These are phyloP conservation scores for Pyricularia pennisetigena DNA, from an alignment of 2,329 filamentous ascomycete genomes.

Conservation along the genomic window DNA sequence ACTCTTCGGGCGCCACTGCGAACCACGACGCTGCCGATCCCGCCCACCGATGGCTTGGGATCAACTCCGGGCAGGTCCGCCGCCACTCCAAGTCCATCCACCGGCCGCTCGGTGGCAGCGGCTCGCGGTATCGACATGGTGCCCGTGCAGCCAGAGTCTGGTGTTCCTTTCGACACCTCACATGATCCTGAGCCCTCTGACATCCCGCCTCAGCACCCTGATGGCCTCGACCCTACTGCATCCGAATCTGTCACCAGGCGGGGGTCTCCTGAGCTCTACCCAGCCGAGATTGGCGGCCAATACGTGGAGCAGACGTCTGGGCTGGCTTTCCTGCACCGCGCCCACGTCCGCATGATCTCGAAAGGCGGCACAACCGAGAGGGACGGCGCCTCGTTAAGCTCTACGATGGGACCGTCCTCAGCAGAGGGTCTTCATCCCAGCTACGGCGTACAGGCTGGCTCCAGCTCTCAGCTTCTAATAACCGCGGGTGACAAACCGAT, in stretches of 20 bases:
- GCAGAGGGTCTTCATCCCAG: not conserved
- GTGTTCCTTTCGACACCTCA: not conserved
- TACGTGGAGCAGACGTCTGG: constrained; percentile 46
- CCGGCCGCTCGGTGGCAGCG: not conserved
- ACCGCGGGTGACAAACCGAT: constrained; percentile 21
- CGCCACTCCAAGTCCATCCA: not conserved
- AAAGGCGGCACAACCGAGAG: constrained; percentile 15
- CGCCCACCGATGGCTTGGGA: not conserved
- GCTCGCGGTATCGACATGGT: not conserved
- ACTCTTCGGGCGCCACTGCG: not conserved
- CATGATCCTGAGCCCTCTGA: not conserved
- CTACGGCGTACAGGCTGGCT: constrained; percentile 9
- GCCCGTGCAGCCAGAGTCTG: constrained; percentile 1
- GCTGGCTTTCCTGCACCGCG: constrained; percentile 43
- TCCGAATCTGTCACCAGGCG: constrained; percentile 10
- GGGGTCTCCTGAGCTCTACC: constrained; percentile 19
- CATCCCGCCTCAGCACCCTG: not conserved
- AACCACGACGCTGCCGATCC: not conserved
- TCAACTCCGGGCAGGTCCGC: not conserved
- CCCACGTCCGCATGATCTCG: constrained; percentile 38
- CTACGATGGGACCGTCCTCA: constrained; percentile 13
- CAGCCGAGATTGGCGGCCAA: constrained; percentile 35
- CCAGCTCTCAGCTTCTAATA: constrained; percentile 15
- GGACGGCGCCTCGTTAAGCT: not conserved
- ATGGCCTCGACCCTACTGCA: constrained; percentile 5